Base-by-base conservation (phyloP, 768 basidiomycete species). In the Cyathus striatus region DNA sequence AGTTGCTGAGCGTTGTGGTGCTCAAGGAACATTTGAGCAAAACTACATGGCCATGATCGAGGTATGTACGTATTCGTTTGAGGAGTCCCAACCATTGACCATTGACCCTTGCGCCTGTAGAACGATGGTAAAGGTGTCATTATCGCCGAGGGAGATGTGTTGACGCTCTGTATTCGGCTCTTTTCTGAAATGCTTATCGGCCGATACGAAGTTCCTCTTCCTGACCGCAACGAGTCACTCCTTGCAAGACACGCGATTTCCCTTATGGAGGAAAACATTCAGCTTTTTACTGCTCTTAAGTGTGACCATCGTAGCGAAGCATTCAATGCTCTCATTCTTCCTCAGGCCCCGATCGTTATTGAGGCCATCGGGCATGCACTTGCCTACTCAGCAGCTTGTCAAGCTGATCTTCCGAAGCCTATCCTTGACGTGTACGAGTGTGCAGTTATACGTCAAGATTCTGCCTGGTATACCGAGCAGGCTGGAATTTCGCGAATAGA, bases 291-390 rank as follows among this genome's bases (percentile, higher is more conserved):
- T 33, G 48, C 58, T 10, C 46, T 75, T 27, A 59, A 60, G 6
- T 64, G 62, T 23, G 64, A 67, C 47, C 75, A 78, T 61, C 75
- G 78, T 40, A 72, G 73, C 57, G 62, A 67, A 21, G 54, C 63
- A 0, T 79, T 79, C 59, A 75, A 76, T 54, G 64, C 69, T 5
- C 64, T 76, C 40, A 57, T 82, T 44, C 69, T 83, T 41, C 81
- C 79, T 4, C 74, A 76, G 53, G 73, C 78, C 7, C 71, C 76
- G 40, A 44, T 47, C 10, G 66, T 75, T 5, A 56, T 83, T 41
- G 74, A 79, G 61, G 74, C 81, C n/a, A 75, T 83, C 32, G 81
- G 82, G 3, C 78, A 82, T 52, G 74, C 79, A 13, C 62, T 79
- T 32, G 77, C 81, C 2, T 81, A 81, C 53, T 73, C 78, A 5